phyloP scores from a whole-genome alignment of 257 asterid species.

The Capsicum baccatum region DNA sequence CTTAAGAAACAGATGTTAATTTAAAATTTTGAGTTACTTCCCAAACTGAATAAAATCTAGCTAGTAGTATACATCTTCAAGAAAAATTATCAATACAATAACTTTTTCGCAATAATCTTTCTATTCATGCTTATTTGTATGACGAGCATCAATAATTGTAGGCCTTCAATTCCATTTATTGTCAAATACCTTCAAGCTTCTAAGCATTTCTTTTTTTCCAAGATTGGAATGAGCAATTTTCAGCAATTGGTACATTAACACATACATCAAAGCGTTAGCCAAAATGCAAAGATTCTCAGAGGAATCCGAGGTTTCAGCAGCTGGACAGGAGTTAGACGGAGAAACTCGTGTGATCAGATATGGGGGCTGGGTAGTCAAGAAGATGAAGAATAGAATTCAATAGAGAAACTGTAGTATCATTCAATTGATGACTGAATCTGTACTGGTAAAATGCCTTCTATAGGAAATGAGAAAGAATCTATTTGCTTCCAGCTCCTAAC shows the following conservation, averaged over 20 bases:
- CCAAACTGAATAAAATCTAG: not conserved
- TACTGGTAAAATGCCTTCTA: too few relatives aligned
- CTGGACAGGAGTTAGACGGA: too few relatives aligned
- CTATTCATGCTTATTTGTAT: not conserved
- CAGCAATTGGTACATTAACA: not conserved
- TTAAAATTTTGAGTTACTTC: not conserved
- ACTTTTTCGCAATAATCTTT: not conserved
- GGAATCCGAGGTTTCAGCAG: not conserved
- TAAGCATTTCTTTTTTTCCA: not conserved
- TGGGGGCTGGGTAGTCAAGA: too few relatives aligned
- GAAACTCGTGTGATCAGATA: too few relatives aligned
- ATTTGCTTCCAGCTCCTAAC: too few relatives aligned
- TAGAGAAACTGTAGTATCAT: too few relatives aligned
- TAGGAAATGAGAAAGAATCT: too few relatives aligned
- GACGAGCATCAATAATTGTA: not conserved
- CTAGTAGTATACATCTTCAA: not conserved
- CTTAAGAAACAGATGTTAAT: not conserved
- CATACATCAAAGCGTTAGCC: not conserved
- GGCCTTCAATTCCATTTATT: conserved; percentile 6
- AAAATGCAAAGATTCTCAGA: not conserved
- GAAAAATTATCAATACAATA: not conserved
- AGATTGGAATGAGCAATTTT: not conserved
- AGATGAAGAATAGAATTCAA: too few relatives aligned
- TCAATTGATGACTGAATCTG: too few relatives aligned
- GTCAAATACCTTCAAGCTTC: conserved; percentile 3